Conservation (phyloP, 177 flowering plant genomes). For the Vitis hybrid region DNA sequence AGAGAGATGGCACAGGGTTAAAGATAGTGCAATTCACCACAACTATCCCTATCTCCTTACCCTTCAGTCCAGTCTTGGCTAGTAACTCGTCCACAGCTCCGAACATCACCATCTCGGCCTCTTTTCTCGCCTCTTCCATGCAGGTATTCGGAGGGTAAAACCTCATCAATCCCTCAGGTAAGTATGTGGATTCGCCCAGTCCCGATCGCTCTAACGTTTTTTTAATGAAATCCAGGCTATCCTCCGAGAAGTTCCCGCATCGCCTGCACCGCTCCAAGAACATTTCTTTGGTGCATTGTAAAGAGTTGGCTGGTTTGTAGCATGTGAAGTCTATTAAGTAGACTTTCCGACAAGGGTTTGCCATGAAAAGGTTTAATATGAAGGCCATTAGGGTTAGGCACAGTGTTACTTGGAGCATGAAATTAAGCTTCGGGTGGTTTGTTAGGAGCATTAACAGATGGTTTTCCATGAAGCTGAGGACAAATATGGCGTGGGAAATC, state of each 20-base stretch:
- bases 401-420: too few species aligned
- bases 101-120: slow-evolving; percentile 45
- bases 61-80: slow-evolving; percentile 28
- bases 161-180: slow-evolving; percentile 32
- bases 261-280: neutral
- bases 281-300: neutral
- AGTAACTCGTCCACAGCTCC: slow-evolving; percentile 45
- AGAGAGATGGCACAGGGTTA: slow-evolving; percentile 40
- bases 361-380: too few species aligned
- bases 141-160: slow-evolving; percentile 32
- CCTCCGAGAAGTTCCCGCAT: neutral
- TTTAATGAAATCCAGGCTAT: slow-evolving; percentile 24
- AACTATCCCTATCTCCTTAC: slow-evolving; percentile 41
- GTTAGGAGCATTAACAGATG: too few species aligned
- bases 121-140: slow-evolving; percentile 41
- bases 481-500: too few species aligned
- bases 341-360: too few species aligned
- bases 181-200: slow-evolving; percentile 35
- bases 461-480: too few species aligned
- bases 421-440: too few species aligned
- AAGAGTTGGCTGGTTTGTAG: neutral
- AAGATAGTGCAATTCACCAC: slow-evolving; percentile 47
- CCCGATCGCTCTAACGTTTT: slow-evolving; percentile 36
- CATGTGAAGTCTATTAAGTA: neutral
- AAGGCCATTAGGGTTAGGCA: too few species aligned